Base-by-base conservation (phyloP, 2,329 filamentous ascomycete species). In the Cercospora sp. region DNA sequence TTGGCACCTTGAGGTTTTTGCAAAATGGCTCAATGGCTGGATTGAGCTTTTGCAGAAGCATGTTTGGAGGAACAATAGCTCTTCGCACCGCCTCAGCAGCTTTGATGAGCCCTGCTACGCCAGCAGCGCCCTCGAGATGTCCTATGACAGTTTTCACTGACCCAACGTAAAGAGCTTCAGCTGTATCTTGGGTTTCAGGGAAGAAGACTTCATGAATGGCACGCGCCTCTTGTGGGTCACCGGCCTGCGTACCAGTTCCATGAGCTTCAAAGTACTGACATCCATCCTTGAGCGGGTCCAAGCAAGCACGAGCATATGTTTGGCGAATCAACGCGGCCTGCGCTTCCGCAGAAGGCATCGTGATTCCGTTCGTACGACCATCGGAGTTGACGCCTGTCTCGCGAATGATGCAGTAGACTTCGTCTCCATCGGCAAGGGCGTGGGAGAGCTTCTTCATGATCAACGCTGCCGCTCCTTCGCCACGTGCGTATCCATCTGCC, bases 111-210 rank as follows among this genome's bases (percentile, higher is more conserved):
- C 83, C 82, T 0, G 84, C 84, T 16, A 86, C 73, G 0, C 85
- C 85, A 2, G 84, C 83, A 1, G 82, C 80, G 8, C 83, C 82
- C 72, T 86, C 85, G 0, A 82, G 82, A 70, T 87, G 85, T 18
- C 85, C 85, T 13, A 79, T 64, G 16, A 78, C 76, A 13, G 72
- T 74, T 61, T 79, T 79, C 37, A 78, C 34, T 5, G 34, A 37
- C 34, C 34, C 34, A 37, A 37, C 34, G 34, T 37, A 37, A 37
- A 37, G 34, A 37, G 12, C 13, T 37, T 37, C 34, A 37, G 34
- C 34, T 37, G 34, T 37, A 37, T 16, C 34, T 37, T 13, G 34
- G 34, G 34, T 37, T 37, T 37, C 34, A 37, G 34, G 34, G 34
- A 37, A 37, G 34, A 37, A 37, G 6, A 37, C 34, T 37, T 37